These are phyloP conservation scores for Cladosporium sp. DNA, from an alignment of 2,329 filamentous ascomycete genomes.

Conservation along the genomic window DNA sequence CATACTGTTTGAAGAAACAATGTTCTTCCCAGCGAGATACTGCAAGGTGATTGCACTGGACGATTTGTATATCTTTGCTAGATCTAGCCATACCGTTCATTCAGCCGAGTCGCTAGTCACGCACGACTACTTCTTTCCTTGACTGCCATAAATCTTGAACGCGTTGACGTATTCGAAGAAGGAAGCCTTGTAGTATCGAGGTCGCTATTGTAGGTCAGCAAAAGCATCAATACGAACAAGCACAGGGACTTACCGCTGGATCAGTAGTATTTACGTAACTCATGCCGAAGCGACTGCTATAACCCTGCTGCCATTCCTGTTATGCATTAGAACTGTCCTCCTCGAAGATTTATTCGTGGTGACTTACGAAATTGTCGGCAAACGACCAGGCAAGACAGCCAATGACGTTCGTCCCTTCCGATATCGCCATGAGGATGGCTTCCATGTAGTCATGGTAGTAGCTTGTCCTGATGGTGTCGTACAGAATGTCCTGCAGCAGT, in stretches of 20 bases:
- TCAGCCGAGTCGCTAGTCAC: too few relatives aligned
- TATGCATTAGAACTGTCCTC: too few relatives aligned
- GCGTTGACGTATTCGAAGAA: slow-evolving; percentile 36
- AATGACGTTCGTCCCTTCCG: slow-evolving; percentile 34
- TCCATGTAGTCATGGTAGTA: slow-evolving; percentile 34
- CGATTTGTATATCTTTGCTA: too few relatives aligned
- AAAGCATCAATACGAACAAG: neutral
- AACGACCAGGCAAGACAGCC: slow-evolving; percentile 35
- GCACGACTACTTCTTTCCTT: neutral
- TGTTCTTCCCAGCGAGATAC: too few relatives aligned
- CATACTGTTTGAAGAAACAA: too few relatives aligned
- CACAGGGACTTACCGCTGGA: slow-evolving; percentile 19
- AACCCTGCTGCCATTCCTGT: slow-evolving; percentile 29
- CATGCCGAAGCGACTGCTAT: slow-evolving; percentile 33
- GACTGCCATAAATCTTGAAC: slow-evolving; percentile 26
- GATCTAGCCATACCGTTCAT: too few relatives aligned
- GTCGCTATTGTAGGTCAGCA: slow-evolving; percentile 17
- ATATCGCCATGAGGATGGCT: slow-evolving; percentile 31
- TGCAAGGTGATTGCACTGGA: too few relatives aligned
- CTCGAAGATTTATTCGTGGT: too few relatives aligned
- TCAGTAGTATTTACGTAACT: slow-evolving; percentile 37
- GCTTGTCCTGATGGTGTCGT: slow-evolving; percentile 27
- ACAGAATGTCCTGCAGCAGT: slow-evolving; percentile 27
- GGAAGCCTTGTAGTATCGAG: slow-evolving; percentile 35
- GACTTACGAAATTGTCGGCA: slow-evolving; percentile 34